Percentiles rank a stretch among this genome's conserved stretches.
Evolutionary conservation across 2,329 filamentous ascomycete species (phyloP).

Genomic region (Apiospora kogelbergensis): DNA sequence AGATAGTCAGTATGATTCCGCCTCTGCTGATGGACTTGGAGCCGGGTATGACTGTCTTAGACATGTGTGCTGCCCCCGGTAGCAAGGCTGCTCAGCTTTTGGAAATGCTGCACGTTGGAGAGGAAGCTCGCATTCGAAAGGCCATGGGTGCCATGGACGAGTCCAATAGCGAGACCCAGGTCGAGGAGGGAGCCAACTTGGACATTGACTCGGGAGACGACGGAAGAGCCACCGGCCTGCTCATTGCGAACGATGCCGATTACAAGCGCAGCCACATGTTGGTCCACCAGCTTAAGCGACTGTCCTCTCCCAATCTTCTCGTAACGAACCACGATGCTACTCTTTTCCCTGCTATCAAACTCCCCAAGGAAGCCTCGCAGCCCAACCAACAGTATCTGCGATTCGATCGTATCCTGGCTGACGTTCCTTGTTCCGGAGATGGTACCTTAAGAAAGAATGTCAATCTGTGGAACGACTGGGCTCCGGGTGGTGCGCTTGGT

Average conservation of each 20-base stretch:
- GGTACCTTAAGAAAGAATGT: constrained; percentile 92
- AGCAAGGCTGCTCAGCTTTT: constrained; percentile 96
- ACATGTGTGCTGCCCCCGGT: constrained; percentile 94
- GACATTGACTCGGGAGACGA: constrained; percentile 66
- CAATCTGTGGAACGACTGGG: constrained; percentile 95
- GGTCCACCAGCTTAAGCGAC: constrained; percentile 94
- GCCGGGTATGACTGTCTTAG: constrained; percentile 89
- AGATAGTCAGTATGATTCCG: constrained; percentile 98
- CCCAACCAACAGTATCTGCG: constrained; percentile 74
- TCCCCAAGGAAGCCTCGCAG: constrained; percentile 62
- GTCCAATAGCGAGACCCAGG: constrained; percentile 18
- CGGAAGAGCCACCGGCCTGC: constrained; percentile 83
- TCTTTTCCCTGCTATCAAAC: constrained; percentile 86
- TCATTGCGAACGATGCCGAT: constrained; percentile 95
- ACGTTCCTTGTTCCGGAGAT: constrained; percentile 96
- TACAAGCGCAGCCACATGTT: constrained; percentile 97
- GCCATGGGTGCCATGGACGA: constrained; percentile 61
- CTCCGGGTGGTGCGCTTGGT: constrained; percentile 80
- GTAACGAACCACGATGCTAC: constrained; percentile 98
- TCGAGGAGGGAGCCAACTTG: constrained; percentile 46
- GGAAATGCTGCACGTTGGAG: constrained; percentile 89
- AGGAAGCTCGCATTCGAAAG: constrained; percentile 81
- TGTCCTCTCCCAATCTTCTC: constrained; percentile 94
- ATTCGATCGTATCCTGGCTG: constrained; percentile 93
- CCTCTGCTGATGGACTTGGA: constrained; percentile 88